phyloP scores from a whole-genome alignment of 148 eudicot genomes.

The Camellia granthamiana region DNA sequence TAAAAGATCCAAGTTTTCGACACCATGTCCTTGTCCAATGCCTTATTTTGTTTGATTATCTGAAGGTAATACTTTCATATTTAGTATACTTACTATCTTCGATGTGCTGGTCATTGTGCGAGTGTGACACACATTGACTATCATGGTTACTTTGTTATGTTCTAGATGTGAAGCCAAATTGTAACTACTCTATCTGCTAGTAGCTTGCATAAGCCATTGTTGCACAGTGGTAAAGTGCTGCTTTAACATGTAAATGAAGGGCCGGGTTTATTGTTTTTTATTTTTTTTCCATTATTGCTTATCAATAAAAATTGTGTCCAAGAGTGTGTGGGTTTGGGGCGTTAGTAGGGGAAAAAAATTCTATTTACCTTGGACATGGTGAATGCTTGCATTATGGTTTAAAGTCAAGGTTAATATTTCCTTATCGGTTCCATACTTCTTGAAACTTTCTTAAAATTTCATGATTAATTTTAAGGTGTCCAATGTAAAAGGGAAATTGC shows the following conservation, averaged over 20 bases:
- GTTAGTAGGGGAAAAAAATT: too few relatives aligned
- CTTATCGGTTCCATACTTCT: too few relatives aligned
- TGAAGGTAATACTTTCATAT: slow-evolving; percentile 53
- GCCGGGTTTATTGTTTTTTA: neutral
- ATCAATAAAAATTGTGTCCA: too few relatives aligned
- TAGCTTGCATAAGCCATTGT: neutral
- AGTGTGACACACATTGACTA: neutral
- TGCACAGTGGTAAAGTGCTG: neutral
- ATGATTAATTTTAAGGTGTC: too few relatives aligned
- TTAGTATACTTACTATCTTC: neutral
- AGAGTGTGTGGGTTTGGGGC: too few relatives aligned
- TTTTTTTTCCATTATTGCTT: too few relatives aligned
- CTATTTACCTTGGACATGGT: too few relatives aligned
- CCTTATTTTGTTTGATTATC: slow-evolving; percentile 86
- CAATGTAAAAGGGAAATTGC: too few relatives aligned
- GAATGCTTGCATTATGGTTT: too few relatives aligned
- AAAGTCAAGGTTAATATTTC: too few relatives aligned
- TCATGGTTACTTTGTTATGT: neutral
- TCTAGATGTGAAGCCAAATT: neutral
- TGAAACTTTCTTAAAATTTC: too few relatives aligned
- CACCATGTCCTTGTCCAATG: slow-evolving; percentile 95
- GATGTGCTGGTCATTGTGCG: neutral
- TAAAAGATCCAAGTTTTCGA: slow-evolving; percentile 97
- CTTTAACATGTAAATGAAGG: neutral
- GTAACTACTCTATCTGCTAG: slow-evolving; percentile 1